Base-by-base conservation (phyloP, 139 green algal genomes). In the Astrephomene gubernaculifera region DNA sequence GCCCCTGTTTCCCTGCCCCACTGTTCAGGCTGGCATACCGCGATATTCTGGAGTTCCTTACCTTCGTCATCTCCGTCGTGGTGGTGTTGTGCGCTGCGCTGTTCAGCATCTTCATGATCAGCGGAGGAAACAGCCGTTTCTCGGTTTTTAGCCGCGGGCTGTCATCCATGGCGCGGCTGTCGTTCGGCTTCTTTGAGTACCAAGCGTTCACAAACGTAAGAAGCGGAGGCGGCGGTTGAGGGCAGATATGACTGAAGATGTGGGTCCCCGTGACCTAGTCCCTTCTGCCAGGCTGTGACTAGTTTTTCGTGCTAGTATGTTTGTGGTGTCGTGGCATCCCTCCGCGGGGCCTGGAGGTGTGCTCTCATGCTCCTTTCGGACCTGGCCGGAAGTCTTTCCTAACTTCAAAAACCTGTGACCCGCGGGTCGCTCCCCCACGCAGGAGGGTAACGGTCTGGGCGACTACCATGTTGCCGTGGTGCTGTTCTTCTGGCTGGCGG, bases 91-190 rank as follows among this genome's bases (percentile, higher is more conserved):
- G 69, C 69, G 24, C 41, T 25, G 5, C 31, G 8, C 27, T 57
- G 41, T 76, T 76, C 29, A 44, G 44, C 44, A 31, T 79, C 71
- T 79, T 79, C 44, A 61, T 65, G 14, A 63, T 79, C 71, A 54
- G 27, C 2, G 71, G 71, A 10, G 71, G 71, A 29, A 79, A 79
- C 71, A 9, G 4, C 7, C 8, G 41, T 8, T 79, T 79, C 71
- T 45, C 45, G 29, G 24, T 12, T 6, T 79, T 65, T 25, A 7
- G 33, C 71, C 2, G 0, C 1, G 71, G 71, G 27, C 9, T 79
- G 19, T 43, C 29, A 0, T 43, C 71, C 44, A 64, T 79, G 44
- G 17, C 44, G 29, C 71, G 71, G 29, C 71, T 79, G 7, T 63
- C 71, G 6, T 79, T 79, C 44, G 44, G 45, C 17, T 79, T 79